Conservation (phyloP, 2,329 filamentous ascomycete species). For the Hymenoscyphus scutula region DNA sequence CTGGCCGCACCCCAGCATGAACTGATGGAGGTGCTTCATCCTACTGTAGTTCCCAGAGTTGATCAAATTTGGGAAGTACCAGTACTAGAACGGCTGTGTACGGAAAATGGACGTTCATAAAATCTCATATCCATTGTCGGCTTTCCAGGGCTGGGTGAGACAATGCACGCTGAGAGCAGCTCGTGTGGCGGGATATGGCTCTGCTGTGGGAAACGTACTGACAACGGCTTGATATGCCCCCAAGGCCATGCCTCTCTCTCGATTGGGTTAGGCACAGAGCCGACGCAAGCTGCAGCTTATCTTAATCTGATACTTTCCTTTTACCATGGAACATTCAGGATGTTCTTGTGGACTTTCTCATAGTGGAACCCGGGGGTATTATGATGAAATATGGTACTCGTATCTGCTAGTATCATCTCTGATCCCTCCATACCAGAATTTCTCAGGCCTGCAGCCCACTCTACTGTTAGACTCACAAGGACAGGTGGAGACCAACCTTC, state of each 20-base stretch:
- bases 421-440: too few species aligned
- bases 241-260: background rate
- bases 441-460: slow-evolving; percentile 1
- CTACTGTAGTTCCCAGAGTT: background rate
- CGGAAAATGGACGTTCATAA: background rate
- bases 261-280: background rate
- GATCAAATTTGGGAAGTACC: background rate
- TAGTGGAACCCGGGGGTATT: too few species aligned
- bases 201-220: slow-evolving; percentile 1
- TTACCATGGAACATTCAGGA: too few species aligned
- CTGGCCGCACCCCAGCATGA: background rate
- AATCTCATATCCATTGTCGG: too few species aligned
- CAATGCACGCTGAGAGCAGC: too few species aligned
- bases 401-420: too few species aligned
- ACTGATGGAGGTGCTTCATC: background rate
- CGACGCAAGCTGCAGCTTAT: background rate
- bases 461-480: background rate
- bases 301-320: too few species aligned
- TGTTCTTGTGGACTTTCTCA: too few species aligned
- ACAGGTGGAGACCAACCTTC: background rate
- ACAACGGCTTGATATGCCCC: background rate
- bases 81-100: background rate
- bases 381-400: too few species aligned
- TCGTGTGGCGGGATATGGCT: background rate
- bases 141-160: too few species aligned